These are phyloP conservation scores for Cercospora berteroae DNA, from an alignment of 2,329 filamentous ascomycete genomes.

Conservation along the genomic window DNA sequence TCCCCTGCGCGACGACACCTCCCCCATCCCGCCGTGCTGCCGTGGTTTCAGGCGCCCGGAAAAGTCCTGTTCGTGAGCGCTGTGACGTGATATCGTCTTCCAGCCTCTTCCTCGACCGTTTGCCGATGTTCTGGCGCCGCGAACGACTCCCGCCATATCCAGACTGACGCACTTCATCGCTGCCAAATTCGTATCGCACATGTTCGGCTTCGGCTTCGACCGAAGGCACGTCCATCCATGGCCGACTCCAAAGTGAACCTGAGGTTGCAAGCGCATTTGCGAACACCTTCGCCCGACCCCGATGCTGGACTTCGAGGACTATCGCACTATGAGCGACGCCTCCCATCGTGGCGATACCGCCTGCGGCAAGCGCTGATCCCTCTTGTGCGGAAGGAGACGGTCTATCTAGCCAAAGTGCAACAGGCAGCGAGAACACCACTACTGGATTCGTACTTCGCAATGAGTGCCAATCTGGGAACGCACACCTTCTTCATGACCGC, in stretches of 20 bases:
- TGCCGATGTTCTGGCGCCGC: neutral
- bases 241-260: conserved; percentile 18
- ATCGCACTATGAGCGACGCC: conserved; percentile 62
- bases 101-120: neutral
- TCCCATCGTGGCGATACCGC: conserved; percentile 85
- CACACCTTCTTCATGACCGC: conserved; percentile 99
- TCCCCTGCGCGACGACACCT: neutral
- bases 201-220: conserved; percentile 23
- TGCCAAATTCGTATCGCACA: conserved; percentile 1
- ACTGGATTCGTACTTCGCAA: conserved; percentile 94
- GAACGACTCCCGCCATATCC: neutral
- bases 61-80: neutral
- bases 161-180: neutral
- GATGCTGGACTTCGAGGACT: conserved; percentile 79
- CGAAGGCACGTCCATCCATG: conserved; percentile 21
- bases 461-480: conserved; percentile 92
- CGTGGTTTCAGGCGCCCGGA: neutral
- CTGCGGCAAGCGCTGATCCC: conserved; percentile 80
- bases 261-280: conserved; percentile 30
- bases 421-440: conserved; percentile 73
- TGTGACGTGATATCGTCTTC: neutral
- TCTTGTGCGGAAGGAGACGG: conserved; percentile 90
- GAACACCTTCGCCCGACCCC: conserved; percentile 35
- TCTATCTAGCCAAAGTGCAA: conserved; percentile 86
- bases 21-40: neutral